Evolutionary conservation across 164 flowering plant genomes (phyloP), one percentile per base, ranked within the genome.

Genomic region (Euptelea pleiosperma): DNA sequence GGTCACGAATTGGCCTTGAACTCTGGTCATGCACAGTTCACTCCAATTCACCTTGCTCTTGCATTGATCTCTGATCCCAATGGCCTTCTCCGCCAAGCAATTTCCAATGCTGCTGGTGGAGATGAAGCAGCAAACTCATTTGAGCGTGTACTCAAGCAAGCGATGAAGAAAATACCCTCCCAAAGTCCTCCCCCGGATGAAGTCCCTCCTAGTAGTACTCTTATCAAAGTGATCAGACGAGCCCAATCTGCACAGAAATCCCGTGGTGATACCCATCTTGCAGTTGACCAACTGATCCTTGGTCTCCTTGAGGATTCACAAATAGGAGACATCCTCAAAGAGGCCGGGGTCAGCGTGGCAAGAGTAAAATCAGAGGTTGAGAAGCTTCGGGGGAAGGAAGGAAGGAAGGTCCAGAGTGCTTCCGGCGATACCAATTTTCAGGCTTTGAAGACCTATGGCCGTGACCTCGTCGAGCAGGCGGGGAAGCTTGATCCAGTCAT

Each of bases 231-330:
- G 25, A 74, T 89, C 6, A 63, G 89, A 15, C 72, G 92, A 19
- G 89, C 96, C 0, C 98, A 85, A 39, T 81, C 92, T 0, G 54
- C 72, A 0, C 94, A 89, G 48, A 91, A 86, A 35, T 49, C 84
- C 0, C 72, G 78, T 0, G 90, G 87, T 0, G 96, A 91, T 62
- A 64, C 86, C 4, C 85, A 89, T 63, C 64, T 86, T 37, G 89
- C 92, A 1, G 81, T 83, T 45, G 96, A 91, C 66, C 86, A 75
- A 45, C 45, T 91, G 63, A 82, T 91, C 30, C 59, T 91, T 1
- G 90, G 95, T 21, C 80, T 91, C 44, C 71, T 91, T 25, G 96
- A 89, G 57, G 98, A 91, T 78, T 79, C 98, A 33, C 91, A 91
- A 45, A 80, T 91, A 35, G 70, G 66, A 4, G 95, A 87, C 16